phyloP scores from a whole-genome alignment of 257 asterid species.

The Hygrophila difformis region DNA sequence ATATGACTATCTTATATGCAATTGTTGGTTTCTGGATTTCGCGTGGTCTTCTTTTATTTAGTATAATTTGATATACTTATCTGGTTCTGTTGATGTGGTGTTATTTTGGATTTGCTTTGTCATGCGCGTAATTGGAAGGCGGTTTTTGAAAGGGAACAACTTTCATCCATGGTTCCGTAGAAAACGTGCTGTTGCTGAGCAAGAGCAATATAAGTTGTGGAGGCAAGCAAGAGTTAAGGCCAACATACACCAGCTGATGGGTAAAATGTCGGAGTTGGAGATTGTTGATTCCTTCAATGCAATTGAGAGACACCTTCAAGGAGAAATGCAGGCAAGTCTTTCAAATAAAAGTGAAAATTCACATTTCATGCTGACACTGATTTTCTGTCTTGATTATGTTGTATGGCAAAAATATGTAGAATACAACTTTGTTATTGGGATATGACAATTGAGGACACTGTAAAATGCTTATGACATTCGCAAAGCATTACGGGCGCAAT shows the following conservation, averaged over 20 bases:
- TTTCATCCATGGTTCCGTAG: slow-evolving; percentile 89
- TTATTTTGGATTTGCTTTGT: not conserved
- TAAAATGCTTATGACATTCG: not conserved
- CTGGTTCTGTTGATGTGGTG: slow-evolving; percentile 7
- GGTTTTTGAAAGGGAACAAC: slow-evolving; percentile 83
- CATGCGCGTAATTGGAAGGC: slow-evolving; percentile 42
- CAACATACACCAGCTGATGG: slow-evolving; percentile 49
- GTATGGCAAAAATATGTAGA: not conserved
- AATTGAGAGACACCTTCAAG: slow-evolving; percentile 74
- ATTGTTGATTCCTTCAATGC: slow-evolving; percentile 75
- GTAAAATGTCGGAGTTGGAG: slow-evolving; percentile 81
- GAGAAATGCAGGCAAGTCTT: slow-evolving; percentile 67
- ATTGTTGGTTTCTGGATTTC: slow-evolving; percentile 4
- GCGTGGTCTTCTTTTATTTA: slow-evolving; percentile 1
- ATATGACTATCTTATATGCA: not conserved
- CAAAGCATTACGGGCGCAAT: not conserved
- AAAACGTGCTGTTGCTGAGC: slow-evolving; percentile 91
- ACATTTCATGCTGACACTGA: not conserved
- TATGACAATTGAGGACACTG: slow-evolving; percentile 8
- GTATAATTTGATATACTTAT: not conserved
- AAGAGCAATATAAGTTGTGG: slow-evolving; percentile 83
- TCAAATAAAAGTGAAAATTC: not conserved
- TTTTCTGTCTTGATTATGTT: slow-evolving; percentile 8
- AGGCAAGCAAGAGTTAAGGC: slow-evolving; percentile 81
- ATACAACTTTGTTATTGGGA: not conserved